Evolutionary conservation across 2,329 filamentous ascomycete species (phyloP).

Genomic region (Trichoderma brevicompactum): DNA sequence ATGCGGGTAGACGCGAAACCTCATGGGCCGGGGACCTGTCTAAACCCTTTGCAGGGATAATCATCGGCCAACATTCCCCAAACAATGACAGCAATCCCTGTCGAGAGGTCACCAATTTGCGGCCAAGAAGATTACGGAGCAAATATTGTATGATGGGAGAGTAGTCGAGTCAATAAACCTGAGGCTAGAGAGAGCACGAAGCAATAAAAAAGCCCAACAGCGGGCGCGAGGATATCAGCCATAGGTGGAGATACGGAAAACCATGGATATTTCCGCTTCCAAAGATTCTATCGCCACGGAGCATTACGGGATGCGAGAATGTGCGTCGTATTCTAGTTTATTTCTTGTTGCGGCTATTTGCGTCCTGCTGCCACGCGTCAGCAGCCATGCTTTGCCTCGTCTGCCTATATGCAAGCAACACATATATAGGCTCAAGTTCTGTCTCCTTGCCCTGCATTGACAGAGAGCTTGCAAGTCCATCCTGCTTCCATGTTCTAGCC

Average conservation of each 20-base stretch:
- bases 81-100: neutral
- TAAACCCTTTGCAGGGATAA: neutral
- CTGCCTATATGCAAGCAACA: neutral
- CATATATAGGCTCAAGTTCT: neutral
- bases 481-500: neutral
- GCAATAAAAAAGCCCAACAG: neutral
- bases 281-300: neutral
- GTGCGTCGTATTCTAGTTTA: neutral
- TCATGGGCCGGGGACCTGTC: neutral
- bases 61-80: neutral
- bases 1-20: conserved; percentile 4
- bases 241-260: neutral
- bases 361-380: neutral
- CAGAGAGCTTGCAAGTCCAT: neutral
- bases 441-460: neutral
- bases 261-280: neutral
- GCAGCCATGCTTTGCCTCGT: no score
- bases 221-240: neutral
- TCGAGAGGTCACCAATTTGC: neutral
- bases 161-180: neutral
- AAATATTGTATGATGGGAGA: neutral
- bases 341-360: neutral
- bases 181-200: neutral
- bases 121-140: neutral
- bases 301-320: neutral